A percentile compares a stretch with the other conserved stretches of the same genome.
phyloP scores from a whole-genome alignment of 108 stramenopile species.

The Ochromonas danica region DNA sequence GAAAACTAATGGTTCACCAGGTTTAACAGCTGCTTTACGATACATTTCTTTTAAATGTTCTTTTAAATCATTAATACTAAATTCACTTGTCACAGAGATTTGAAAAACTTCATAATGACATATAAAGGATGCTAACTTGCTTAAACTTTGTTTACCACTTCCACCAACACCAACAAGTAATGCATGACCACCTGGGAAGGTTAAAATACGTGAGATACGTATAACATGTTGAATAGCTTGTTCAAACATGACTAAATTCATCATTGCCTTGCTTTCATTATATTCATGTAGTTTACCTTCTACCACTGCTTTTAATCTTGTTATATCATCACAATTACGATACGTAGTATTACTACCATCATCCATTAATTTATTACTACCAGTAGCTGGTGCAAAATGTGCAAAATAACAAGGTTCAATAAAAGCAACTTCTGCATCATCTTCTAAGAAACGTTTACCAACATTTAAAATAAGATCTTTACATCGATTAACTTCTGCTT shows the following conservation, averaged over 20 bases:
- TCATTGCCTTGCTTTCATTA: slow-evolving; percentile 35
- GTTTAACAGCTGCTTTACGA: slow-evolving; percentile 18
- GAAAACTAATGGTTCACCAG: slow-evolving; percentile 33
- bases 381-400: slow-evolving; percentile 31
- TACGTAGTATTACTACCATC: background rate
- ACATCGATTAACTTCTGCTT: slow-evolving; percentile 39
- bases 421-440: slow-evolving; percentile 3
- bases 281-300: slow-evolving; percentile 10
- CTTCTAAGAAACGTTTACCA: slow-evolving; percentile 38
- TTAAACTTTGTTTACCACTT: slow-evolving; percentile 53
- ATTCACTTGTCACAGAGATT: slow-evolving; percentile 32
- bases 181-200: slow-evolving; percentile 48
- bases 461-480: slow-evolving; percentile 40
- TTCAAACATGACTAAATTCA: slow-evolving; percentile 36
- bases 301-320: slow-evolving; percentile 1
- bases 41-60: slow-evolving; percentile 36
- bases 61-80: slow-evolving; percentile 23
- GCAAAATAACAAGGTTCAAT: slow-evolving; percentile 34
- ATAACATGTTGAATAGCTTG: slow-evolving; percentile 50
- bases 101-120: slow-evolving; percentile 22
- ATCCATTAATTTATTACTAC: background rate
- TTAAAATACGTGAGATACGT: slow-evolving; percentile 50
- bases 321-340: background rate
- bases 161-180: slow-evolving; percentile 55
- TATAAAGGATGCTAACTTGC: slow-evolving; percentile 35